Evolutionary conservation across 495 filamentous ascomycete genomes (phyloP).

Genomic region (Bacidia gigantensis): DNA sequence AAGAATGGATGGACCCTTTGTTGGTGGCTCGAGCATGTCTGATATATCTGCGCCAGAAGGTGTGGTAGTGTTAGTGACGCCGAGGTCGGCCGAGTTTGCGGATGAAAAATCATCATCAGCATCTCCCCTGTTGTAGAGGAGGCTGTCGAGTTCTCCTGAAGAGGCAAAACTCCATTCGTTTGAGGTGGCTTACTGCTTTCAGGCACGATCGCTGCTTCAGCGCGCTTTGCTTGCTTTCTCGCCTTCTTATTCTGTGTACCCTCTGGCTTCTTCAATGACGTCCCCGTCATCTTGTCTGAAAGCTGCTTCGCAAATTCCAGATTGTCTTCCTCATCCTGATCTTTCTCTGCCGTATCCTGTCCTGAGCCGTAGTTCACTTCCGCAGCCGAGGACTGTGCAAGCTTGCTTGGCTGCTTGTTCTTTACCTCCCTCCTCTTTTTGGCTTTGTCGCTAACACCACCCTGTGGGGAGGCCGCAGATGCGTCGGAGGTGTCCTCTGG

Average conservation of each 20-base stretch:
- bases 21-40: conserved; percentile 72
- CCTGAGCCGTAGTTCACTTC: conserved; percentile 1
- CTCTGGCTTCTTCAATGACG: conserved; percentile 30
- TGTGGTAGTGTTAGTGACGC: conserved; percentile 29
- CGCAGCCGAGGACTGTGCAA: conserved; percentile 10
- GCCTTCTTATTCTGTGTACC: conserved; percentile 41
- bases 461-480: conserved; percentile 7
- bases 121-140: conserved; percentile 70
- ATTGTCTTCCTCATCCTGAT: conserved; percentile 37
- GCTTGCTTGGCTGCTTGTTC: conserved; percentile 9
- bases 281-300: conserved; percentile 49
- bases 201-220: conserved; percentile 8
- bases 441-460: conserved; percentile 2
- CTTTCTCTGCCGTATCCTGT: neutral
- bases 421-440: conserved; percentile 15
- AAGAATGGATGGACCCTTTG: conserved; percentile 58
- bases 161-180: conserved; percentile 32
- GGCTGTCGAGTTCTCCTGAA: conserved; percentile 30
- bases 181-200: conserved; percentile 10
- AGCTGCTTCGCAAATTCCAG: conserved; percentile 63
- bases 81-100: conserved; percentile 43
- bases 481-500: conserved; percentile 9
- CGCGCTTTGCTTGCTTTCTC: conserved; percentile 28
- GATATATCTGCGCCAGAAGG: conserved; percentile 48
- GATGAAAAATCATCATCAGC: conserved; percentile 70